Base-by-base conservation (phyloP, 257 asterid species). In the Leptodermis oblonga region DNA sequence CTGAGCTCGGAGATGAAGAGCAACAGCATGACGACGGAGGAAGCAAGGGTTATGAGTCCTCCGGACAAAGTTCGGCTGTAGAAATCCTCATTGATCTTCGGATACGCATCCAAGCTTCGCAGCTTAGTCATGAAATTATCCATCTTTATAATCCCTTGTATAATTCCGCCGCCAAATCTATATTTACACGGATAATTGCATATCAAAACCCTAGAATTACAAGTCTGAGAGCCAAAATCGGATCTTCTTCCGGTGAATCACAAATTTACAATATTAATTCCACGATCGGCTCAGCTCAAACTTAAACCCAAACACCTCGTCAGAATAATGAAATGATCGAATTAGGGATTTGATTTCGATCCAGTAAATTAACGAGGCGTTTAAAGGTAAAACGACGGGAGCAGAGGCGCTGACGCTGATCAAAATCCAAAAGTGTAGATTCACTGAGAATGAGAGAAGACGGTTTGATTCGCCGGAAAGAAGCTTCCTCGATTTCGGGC, bases 1-100 rank as follows among this genome's bases (percentile, higher is more conserved):
- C 99, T 83, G 79, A 94, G 99, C 87, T 94, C 98, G 71, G 99
- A 87, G 76, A 89, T 58, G 86, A 94, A 91, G 72, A 94, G 97
- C 72, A 94, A 72, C 66, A 92, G 70, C 99, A 94, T 94, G 71
- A 91, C 74, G 60, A 94, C 31, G 80, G 99, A 86, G 17, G 99
- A 94, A 63, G 81, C 89, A 15, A 94, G 54, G 75, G 99, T 94
- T 48, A 94, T 91, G 58, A 91, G 73, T 42, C 98, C 98, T 11
- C 99, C 99, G 23, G 98, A 89, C 20, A 94, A 86, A 31, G 99
- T 91, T 68, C 99, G 77, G 88, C 97, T 91, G 82, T 86, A 94
- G 87, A 94, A 94, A 87, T 94, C 99, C 77, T 94, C 96, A 70
- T 94, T 94, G 86, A 94, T 86, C 93, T 94, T 94, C 13, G 98